Base-by-base conservation (phyloP, 352 stramenopile genomes). In the Pythium phragmiticola region DNA sequence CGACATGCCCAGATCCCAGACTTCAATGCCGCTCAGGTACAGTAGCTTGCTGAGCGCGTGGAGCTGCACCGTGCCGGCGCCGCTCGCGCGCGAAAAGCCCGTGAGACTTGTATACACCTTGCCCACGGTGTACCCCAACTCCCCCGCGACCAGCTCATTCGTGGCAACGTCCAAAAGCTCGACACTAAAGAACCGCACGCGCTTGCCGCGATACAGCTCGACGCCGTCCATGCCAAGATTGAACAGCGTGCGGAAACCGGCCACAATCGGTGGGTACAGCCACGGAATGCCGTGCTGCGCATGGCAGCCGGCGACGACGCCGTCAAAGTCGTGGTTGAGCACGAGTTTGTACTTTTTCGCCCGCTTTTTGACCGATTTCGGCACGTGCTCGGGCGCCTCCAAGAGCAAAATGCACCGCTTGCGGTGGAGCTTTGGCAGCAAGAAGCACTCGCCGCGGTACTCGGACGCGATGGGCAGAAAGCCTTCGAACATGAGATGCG, bases 401-500 rank as follows among this genome's bases (percentile, higher is more conserved):
- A 94, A 61, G 47, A 89, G 65, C 53, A 97, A 69, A 11, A 97
- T 81, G 69, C 89, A 98, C 43, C 94, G 87, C 70, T 96, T 75
- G 43, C 87, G 74, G 65, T 98, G 90, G 47, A 98, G 76, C 68
- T 97, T 97, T 12, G 91, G 90, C 54, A 97, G 63, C 45, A 97
- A 66, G 58, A 94, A 88, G 48, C 74, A 83, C 45, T 80, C 69
- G 30, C 65, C 75, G 30, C 77, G 73, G 70, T 83, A 88, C 46
- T 94, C 77, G 37, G 89, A 96, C 5, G 94, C 94, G 63, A 98
- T 98, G 33, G 94, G 94, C 57, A 98, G 74, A 60, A 98, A 98
- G n/a, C 94, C 94, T 67, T 98, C 89, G 58, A 79, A 89, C 89
- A 98, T 98, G 51, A 98, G 77, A 66, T 97, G 89, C 47, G 77